Evolutionary conservation across 1,284 basidiomycete genomes (phyloP), one percentile per base, ranked within the genome.

Genomic region (Naganishia liquefaciens): DNA sequence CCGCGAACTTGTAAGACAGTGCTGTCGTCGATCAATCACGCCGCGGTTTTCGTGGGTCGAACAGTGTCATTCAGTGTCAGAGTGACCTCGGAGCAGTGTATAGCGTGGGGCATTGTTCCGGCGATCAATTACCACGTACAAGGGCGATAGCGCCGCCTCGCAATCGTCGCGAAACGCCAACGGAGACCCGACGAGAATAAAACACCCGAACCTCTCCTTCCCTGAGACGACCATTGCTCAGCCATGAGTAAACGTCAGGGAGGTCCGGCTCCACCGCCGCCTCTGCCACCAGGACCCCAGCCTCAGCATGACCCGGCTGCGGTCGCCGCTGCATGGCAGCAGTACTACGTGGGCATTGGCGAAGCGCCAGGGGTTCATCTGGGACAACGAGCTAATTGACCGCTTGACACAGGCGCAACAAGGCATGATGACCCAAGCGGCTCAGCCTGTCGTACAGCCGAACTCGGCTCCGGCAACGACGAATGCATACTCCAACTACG

Each of bases 241-340:
- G 30, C 46, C 25, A 64, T 64, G 63, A 64, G 37, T 27, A 64
- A 64, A 64, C 63, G 63, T 40, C 37, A 23, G 9, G 52, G 51
- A 39, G 43, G 49, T 39, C 39, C 62, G 25, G 62, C 62, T 28
- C 53, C 62, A 6, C 53, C 62, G 6, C 44, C 62, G 30, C 66
- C 66, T 3, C 42, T 67, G 37, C 66, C 66, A 17, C 25, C 66
- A 30, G 66, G 66, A n/a, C 62, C 54, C 37, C 65, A 62, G n/a
- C 65, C 65, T 21, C 47, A 58, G 13, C 50, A 63, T 15, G 62
- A 63, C 37, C 52, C 64, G 37, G 54, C 63, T 27, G 57, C 63
- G 9, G 44, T 50, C 13, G 46, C 49, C 15, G 66, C 66, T 10
- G 66, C 66, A 17, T 67, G 66, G 66, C 30, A 42, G 11, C 55